Percentiles rank a stretch among this genome's conserved stretches.
Conservation (phyloP, 148 eudicot species). For the Suaeda aralocaspica region DNA sequence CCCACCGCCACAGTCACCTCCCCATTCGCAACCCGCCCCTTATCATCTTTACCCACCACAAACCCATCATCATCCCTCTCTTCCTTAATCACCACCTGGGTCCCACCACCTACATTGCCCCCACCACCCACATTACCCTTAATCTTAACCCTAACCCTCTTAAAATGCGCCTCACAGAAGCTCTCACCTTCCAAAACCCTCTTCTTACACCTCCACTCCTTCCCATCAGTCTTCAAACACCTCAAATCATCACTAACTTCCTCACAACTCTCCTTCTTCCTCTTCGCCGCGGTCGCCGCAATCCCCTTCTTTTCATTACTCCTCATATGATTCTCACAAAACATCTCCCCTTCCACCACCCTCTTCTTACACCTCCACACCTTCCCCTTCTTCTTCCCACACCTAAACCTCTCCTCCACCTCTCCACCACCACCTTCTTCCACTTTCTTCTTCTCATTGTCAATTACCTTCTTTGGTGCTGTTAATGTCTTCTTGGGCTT, state of each 20-base stretch:
- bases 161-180: slow-evolving; percentile 17
- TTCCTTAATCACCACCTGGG: background rate
- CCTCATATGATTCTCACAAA: slow-evolving; percentile 9
- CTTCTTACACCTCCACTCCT: slow-evolving; percentile 25
- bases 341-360: slow-evolving; percentile 5
- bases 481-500: slow-evolving; percentile 2
- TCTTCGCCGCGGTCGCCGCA: background rate
- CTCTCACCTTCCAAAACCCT: slow-evolving; percentile 19
- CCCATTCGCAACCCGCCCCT: slow-evolving; percentile 1
- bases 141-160: slow-evolving; percentile 11
- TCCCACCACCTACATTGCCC: background rate
- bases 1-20: background rate
- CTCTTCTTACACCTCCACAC: slow-evolving; percentile 19
- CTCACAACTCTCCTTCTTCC: background rate
- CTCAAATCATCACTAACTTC: background rate
- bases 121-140: background rate
- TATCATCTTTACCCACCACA: background rate
- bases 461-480: too few species aligned
- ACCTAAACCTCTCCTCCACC: slow-evolving; percentile 3
- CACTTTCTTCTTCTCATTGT: background rate
- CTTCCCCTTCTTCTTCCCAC: slow-evolving; percentile 12
- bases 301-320: background rate
- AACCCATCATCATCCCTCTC: background rate
- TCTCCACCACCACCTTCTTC: background rate
- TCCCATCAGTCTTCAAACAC: slow-evolving; percentile 20